A percentile compares a stretch with the other conserved stretches of the same genome.
Evolutionary conservation across 768 basidiomycete genomes (phyloP).

Genomic region (Sporobolomyces roseus): DNA sequence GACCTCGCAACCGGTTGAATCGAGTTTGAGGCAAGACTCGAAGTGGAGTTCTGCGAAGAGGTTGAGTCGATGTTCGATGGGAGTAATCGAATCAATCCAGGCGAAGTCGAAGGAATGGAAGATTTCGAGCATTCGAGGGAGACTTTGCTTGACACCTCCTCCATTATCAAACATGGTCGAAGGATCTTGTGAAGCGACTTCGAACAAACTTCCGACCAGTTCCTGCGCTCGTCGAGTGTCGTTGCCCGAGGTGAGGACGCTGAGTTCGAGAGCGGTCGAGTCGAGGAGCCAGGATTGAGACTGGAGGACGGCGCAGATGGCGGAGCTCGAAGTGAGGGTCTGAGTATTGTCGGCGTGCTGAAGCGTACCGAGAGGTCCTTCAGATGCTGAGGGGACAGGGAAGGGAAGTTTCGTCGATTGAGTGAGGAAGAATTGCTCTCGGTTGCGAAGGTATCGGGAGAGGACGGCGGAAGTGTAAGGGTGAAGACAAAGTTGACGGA

Average conservation of each 20-base stretch:
- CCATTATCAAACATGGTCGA: conserved; percentile 58
- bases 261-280: conserved; percentile 79
- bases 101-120: conserved; percentile 80
- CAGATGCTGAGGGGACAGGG: conserved; percentile 54
- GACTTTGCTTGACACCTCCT: conserved; percentile 58
- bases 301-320: conserved; percentile 70
- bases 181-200: conserved; percentile 51
- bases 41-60: conserved; percentile 62
- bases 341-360: conserved; percentile 68
- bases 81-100: conserved; percentile 72
- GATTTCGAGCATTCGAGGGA: conserved; percentile 80
- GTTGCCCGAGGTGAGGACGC: conserved; percentile 72
- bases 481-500: conserved; percentile 84
- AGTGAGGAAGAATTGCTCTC: conserved; percentile 81
- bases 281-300: conserved; percentile 81
- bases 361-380: conserved; percentile 58
- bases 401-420: conserved; percentile 76
- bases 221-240: conserved; percentile 67
- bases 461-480: conserved; percentile 72
- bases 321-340: conserved; percentile 58
- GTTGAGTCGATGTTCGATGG: conserved; percentile 60
- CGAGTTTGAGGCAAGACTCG: conserved; percentile 63
- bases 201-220: conserved; percentile 76
- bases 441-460: conserved; percentile 77
- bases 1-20: conserved; percentile 72